phyloP scores from a whole-genome alignment of 2,329 filamentous ascomycete genomes.

The Pestalotiopsis sp. region DNA sequence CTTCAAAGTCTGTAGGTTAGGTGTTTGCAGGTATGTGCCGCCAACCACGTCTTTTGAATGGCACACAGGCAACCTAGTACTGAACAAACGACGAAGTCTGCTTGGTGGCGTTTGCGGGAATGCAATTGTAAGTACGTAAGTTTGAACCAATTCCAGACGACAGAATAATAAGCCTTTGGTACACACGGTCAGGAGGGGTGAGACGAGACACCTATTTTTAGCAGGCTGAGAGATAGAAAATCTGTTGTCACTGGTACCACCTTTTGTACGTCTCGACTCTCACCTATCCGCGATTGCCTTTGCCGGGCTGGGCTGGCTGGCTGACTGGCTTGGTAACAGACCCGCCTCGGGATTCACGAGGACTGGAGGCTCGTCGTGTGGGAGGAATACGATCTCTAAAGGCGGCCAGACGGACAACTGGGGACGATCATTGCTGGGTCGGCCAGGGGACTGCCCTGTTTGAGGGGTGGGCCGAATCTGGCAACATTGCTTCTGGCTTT shows the following conservation, averaged over 20 bases:
- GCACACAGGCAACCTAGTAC: no score
- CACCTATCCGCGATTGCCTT: neutral
- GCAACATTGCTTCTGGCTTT: neutral
- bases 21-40: neutral
- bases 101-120: neutral
- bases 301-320: neutral
- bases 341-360: no score
- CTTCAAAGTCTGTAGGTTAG: neutral
- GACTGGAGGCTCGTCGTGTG: neutral
- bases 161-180: neutral
- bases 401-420: neutral
- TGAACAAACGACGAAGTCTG: neutral
- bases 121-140: neutral
- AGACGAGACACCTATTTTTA: neutral
- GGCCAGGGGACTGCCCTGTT: conserved; percentile 4
- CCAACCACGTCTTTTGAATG: neutral
- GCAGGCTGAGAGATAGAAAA: neutral
- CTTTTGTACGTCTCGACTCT: no score
- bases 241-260: no score
- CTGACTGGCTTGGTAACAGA: no score
- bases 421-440: conserved; percentile 16
- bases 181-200: neutral
- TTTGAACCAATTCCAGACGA: neutral
- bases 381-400: conserved; percentile 3
- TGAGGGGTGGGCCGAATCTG: conserved; percentile 3